Evolutionary conservation across 768 basidiomycete species (phyloP).

Genomic region (Filobasidium floriforme): DNA sequence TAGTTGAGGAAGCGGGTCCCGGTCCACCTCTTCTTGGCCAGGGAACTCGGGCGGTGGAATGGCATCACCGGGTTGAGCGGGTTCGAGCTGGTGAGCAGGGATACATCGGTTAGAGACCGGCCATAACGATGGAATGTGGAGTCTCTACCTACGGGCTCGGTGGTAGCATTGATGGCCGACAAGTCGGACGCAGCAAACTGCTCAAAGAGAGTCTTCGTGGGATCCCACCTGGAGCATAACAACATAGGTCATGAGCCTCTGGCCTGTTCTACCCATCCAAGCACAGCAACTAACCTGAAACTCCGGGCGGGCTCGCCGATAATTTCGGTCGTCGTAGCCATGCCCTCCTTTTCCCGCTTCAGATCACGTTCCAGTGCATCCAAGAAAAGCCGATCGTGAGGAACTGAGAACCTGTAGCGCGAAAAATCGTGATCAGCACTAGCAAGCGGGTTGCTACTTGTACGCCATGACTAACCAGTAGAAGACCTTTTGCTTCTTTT

Average conservation of each 20-base stretch:
- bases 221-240: conserved; percentile 56
- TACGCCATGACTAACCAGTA: conserved; percentile 61
- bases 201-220: conserved; percentile 75
- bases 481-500: conserved; percentile 99
- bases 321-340: conserved; percentile 71
- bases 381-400: conserved; percentile 91
- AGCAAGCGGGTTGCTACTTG: background rate
- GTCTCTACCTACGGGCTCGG: background rate
- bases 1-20: conserved; percentile 14
- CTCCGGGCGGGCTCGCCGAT: conserved; percentile 75
- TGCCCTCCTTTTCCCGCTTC: conserved; percentile 86
- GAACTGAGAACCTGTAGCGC: conserved; percentile 77
- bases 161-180: background rate
- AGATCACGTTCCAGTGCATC: conserved; percentile 93
- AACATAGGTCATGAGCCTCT: background rate
- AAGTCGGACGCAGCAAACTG: conserved; percentile 57
- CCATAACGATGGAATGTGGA: background rate
- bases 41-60: background rate
- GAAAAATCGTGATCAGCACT: background rate
- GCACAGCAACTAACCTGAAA: conserved; percentile 52
- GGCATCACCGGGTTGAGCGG: background rate
- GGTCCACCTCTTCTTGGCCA: background rate
- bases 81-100: conserved; percentile 9
- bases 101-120: background rate
- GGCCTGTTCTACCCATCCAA: background rate